Percentiles rank a stretch among this genome's conserved stretches.
phyloP scores from a whole-genome alignment of 371 early-diverging fungal species.

The Mortierella sp. region DNA sequence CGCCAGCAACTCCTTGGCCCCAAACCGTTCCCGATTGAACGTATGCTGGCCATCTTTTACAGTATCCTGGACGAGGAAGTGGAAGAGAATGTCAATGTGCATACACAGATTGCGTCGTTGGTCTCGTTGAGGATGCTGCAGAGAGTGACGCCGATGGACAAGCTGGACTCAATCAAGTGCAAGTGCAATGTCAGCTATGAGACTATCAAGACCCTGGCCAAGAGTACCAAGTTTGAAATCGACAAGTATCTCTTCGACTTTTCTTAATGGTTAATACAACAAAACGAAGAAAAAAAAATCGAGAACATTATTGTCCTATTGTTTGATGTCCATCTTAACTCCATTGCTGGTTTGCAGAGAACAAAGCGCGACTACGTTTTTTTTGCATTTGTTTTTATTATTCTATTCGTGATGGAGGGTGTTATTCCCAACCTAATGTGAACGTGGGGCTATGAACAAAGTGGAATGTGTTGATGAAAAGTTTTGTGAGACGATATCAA shows the following conservation, averaged over 20 bases:
- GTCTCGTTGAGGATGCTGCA: conserved; percentile 80
- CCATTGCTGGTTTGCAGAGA: neutral
- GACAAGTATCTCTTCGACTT: conserved; percentile 89
- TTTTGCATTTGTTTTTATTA: conserved; percentile 23
- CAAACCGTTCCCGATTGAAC: conserved; percentile 90
- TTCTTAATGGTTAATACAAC: conserved; percentile 22
- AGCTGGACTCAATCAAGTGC: conserved; percentile 83
- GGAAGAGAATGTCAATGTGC: conserved; percentile 84
- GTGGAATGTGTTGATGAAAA: neutral
- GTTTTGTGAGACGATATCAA: neutral
- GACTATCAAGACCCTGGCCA: conserved; percentile 75
- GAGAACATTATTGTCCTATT: neutral
- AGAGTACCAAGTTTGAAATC: conserved; percentile 85
- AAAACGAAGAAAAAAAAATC: no score
- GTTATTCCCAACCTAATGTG: conserved; percentile 10
- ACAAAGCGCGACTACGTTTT: no score
- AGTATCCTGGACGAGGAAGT: conserved; percentile 82
- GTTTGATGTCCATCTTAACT: neutral
- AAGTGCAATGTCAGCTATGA: conserved; percentile 92
- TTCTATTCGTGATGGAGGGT: conserved; percentile 26
- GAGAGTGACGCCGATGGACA: conserved; percentile 78
- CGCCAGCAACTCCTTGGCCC: conserved; percentile 94
- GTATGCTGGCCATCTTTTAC: conserved; percentile 96
- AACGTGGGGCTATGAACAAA: conserved; percentile 40
- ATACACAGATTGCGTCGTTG: conserved; percentile 86